phyloP scores from a whole-genome alignment of 2,329 filamentous ascomycete genomes.

The Colletotrichum cuscutae region DNA sequence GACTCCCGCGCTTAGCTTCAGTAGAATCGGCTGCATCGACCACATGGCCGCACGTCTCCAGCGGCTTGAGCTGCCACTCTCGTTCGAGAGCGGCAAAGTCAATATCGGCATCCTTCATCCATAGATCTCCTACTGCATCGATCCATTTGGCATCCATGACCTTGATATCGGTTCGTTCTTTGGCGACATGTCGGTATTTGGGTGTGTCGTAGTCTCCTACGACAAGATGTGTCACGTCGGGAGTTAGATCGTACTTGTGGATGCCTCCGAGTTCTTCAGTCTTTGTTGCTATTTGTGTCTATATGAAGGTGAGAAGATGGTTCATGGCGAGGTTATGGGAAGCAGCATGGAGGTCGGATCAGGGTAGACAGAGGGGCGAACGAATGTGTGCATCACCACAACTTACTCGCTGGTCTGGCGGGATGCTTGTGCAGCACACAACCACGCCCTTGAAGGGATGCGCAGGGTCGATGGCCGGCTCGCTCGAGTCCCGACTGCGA shows the following conservation, averaged over 20 bases:
- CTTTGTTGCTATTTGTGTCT: conserved; percentile 69
- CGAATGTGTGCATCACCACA: conserved; percentile 8
- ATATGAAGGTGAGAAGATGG: not conserved
- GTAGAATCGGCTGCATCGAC: conserved; percentile 44
- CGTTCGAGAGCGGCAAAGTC: conserved; percentile 77
- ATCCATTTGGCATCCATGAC: conserved; percentile 88
- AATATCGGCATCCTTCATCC: conserved; percentile 82
- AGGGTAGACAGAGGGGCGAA: not conserved
- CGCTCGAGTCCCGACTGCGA: conserved; percentile 33
- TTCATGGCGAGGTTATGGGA: not conserved
- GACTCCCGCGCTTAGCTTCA: conserved; percentile 48
- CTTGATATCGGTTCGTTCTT: conserved; percentile 85
- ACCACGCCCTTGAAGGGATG: conserved; percentile 77
- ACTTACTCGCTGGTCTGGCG: conserved; percentile 80
- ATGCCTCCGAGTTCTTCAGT: conserved; percentile 85
- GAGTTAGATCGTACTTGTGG: conserved; percentile 93
- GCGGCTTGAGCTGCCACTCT: conserved; percentile 70
- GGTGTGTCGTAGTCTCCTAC: conserved; percentile 89
- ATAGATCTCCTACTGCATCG: conserved; percentile 79
- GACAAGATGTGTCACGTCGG: conserved; percentile 93
- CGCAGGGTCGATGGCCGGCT: conserved; percentile 62
- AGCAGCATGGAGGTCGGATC: not conserved
- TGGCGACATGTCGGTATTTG: conserved; percentile 96
- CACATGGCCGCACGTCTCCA: conserved; percentile 61
- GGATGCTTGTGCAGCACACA: conserved; percentile 88